Base-by-base conservation (phyloP, 306 rosid species). In the Phaseolus lunatus region DNA sequence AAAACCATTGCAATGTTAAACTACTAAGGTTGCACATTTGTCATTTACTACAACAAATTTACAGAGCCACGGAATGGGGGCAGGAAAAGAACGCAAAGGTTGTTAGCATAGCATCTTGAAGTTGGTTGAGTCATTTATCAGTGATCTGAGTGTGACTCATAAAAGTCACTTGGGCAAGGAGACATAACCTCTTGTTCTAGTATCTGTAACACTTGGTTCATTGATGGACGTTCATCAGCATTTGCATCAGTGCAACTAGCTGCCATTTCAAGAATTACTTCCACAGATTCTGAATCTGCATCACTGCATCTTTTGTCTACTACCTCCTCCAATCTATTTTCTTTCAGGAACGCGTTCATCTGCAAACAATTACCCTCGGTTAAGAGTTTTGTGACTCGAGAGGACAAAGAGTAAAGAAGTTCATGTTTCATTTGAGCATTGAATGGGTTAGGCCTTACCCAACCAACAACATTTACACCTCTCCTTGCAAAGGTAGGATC, bases 381-480 rank as follows among this genome's bases (percentile, higher is more conserved):
- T 3, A 35, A 44, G n/a, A 47, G 45, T 23, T 45, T 35, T 23
- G 3, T 5, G 26, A 14, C 35, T 15, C 16, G 23, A 26, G 65
- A 29, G 8, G 1, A 57, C 13, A 58, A 57, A 23, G 29, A 37
- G 73, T 5, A 68, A 1, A 22, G 24, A 59, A 16, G 0, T 31
- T 20, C 29, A 2, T 7, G 12, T 39, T 50, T 7, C 8, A 5
- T 18, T 7, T 23, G 13, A 39, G 65, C 4, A 23, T 19, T 70
- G 44, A 62, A 47, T 37, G 24, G 48, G 9, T 62, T 48, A 61
- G 12, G 48, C 15, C 93, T 87, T 87, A 95, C 99, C 99, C 99
- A 95, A 59, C 99, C 99, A 84, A 95, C 99, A 64, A 92, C 91
- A 72, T 89, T 95, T 70, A 92, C 81, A 62, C 99, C 99, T 80